These are phyloP conservation scores for Torulaspora franciscae DNA, from an alignment of 805 yeast genomes.

Conservation along the genomic window DNA sequence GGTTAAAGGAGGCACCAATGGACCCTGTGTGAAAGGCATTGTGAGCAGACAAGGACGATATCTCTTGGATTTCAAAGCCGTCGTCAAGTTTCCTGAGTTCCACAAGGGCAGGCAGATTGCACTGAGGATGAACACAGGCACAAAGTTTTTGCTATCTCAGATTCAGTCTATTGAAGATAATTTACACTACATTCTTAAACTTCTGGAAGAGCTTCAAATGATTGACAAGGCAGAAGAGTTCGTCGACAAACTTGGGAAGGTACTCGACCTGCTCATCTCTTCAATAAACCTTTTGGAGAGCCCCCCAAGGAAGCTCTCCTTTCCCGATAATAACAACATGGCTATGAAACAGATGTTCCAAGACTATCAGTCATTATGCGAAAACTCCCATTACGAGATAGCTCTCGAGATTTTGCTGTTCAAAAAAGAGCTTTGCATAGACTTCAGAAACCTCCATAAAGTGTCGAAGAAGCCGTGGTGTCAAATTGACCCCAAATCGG, in stretches of 20 bases:
- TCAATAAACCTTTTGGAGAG: slow-evolving; percentile 38
- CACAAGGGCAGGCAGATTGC: slow-evolving; percentile 41
- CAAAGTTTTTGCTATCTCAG: slow-evolving; percentile 42
- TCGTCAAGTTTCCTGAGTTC: slow-evolving; percentile 37
- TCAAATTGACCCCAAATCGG: slow-evolving; percentile 42
- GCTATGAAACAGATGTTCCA: slow-evolving; percentile 46
- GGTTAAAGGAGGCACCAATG: slow-evolving; percentile 8
- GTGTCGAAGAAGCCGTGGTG: slow-evolving; percentile 62
- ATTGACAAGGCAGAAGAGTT: slow-evolving; percentile 38
- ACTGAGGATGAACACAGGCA: slow-evolving; percentile 37
- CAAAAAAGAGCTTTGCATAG: slow-evolving; percentile 60
- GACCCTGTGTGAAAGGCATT: slow-evolving; percentile 49
- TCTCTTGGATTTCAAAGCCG: slow-evolving; percentile 45
- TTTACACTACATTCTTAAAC: slow-evolving; percentile 17
- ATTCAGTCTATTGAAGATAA: slow-evolving; percentile 34
- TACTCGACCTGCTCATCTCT: slow-evolving; percentile 20
- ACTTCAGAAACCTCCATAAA: slow-evolving; percentile 46
- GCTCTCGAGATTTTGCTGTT: slow-evolving; percentile 54
- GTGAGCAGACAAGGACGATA: slow-evolving; percentile 52
- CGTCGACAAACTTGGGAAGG: slow-evolving; percentile 18
- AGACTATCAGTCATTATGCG: slow-evolving; percentile 27
- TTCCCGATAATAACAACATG: slow-evolving; percentile 50
- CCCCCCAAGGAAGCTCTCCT: slow-evolving; percentile 51
- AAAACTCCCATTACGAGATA: slow-evolving; percentile 36
- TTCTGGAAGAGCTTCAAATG: slow-evolving; percentile 42